A percentile compares a stretch with the other conserved stretches of the same genome.
These are phyloP conservation scores for Chlorella sorokiniana DNA, from an alignment of 139 green algal genomes.

Conservation along the genomic window DNA sequence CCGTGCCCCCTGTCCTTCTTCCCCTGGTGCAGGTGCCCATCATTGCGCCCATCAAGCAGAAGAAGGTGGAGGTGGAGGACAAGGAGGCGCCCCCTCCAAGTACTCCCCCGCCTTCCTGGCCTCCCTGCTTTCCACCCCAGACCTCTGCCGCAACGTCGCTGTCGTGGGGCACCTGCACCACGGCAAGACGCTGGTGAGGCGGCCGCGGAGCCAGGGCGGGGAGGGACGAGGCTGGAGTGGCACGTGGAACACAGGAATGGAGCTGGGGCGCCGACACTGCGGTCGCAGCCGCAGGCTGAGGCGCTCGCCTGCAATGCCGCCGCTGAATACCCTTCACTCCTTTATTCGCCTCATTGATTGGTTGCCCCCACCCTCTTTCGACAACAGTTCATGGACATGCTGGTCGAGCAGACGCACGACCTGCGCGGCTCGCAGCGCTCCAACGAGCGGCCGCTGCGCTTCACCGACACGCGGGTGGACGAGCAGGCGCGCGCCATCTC, in stretches of 20 bases:
- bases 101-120: conserved; percentile 86
- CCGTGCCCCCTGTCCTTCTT: background rate
- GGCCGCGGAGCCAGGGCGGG: too few relatives aligned
- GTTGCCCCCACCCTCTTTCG: too few relatives aligned
- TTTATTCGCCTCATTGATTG: too few relatives aligned
- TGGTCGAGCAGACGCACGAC: conserved; percentile 93
- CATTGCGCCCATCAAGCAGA: conserved; percentile 85
- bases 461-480: conserved; percentile 96
- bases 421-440: conserved; percentile 48
- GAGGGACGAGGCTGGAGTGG: background rate
- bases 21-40: conserved; percentile 91
- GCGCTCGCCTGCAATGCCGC: too few relatives aligned
- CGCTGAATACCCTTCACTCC: too few relatives aligned
- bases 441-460: conserved; percentile 70
- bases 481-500: conserved; percentile 92
- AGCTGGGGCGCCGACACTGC: background rate
- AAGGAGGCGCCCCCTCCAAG: conserved; percentile 57
- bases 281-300: too few relatives aligned
- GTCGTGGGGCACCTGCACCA: conserved; percentile 96
- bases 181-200: conserved; percentile 87
- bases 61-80: conserved; percentile 73
- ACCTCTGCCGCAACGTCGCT: conserved; percentile 90
- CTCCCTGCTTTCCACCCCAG: conserved; percentile 67
- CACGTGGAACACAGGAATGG: background rate
- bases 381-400: conserved; percentile 91